Percentiles rank a stretch among this genome's conserved stretches.
Evolutionary conservation across 768 basidiomycete species (phyloP).

Genomic region (Macrolepiota dolichaula): DNA sequence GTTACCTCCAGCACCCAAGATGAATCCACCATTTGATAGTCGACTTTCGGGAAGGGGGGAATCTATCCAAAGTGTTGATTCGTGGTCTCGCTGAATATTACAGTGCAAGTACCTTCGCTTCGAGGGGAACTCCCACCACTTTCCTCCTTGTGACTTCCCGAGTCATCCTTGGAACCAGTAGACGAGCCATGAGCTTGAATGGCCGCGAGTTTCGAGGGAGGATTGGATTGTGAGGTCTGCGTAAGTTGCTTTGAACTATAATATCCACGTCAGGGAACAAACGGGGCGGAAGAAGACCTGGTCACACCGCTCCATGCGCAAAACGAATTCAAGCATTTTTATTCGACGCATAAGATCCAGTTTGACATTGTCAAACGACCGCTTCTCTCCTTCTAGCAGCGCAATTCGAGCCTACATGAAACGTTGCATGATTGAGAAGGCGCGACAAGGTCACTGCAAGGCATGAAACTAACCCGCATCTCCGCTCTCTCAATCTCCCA

Average conservation of each 20-base stretch:
- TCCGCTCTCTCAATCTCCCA: conserved; percentile 99
- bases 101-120: conserved; percentile 62
- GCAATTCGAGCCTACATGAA: conserved; percentile 85
- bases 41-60: conserved; percentile 72
- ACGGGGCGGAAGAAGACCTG: conserved; percentile 11
- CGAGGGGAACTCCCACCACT: conserved; percentile 82
- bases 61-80: conserved; percentile 37
- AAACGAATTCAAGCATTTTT: conserved; percentile 98
- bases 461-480: conserved; percentile 77
- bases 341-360: conserved; percentile 94
- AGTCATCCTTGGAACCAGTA: conserved; percentile 67
- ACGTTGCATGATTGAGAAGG: conserved; percentile 22
- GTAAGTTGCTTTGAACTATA: conserved; percentile 77
- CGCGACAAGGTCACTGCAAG: conserved; percentile 21
- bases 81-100: background rate
- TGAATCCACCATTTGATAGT: conserved; percentile 55
- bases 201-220: conserved; percentile 62
- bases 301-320: conserved; percentile 90
- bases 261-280: conserved; percentile 17
- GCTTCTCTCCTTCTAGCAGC: conserved; percentile 92
- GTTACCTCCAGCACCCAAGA: conserved; percentile 41
- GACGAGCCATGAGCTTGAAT: conserved; percentile 52
- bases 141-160: conserved; percentile 70
- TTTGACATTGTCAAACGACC: conserved; percentile 96
- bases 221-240: conserved; percentile 54